phyloP scores from a whole-genome alignment of 768 basidiomycete genomes.

The Agrocybe chaxingu region DNA sequence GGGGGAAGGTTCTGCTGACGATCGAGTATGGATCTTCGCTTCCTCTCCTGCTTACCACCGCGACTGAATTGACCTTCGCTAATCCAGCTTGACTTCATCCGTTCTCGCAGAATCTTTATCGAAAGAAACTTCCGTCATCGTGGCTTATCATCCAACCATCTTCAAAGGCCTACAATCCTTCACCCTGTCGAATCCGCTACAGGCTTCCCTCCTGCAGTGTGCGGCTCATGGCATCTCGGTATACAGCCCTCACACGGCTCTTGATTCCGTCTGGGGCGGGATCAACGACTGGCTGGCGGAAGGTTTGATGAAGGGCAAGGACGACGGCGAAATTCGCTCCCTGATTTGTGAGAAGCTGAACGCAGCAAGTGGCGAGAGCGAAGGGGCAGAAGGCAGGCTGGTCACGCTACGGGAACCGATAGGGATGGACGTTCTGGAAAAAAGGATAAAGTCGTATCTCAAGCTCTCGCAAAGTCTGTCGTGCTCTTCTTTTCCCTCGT shows the following conservation, averaged over 20 bases:
- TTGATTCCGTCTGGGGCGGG: slow-evolving; percentile 82
- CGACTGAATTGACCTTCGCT: slow-evolving; percentile 7
- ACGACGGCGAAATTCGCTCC: slow-evolving; percentile 30
- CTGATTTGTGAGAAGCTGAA: slow-evolving; percentile 40
- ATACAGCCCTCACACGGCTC: slow-evolving; percentile 84
- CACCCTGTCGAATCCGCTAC: slow-evolving; percentile 75
- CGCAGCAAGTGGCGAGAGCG: slow-evolving; percentile 28
- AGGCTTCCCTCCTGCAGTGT: slow-evolving; percentile 75
- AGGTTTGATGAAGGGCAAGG: slow-evolving; percentile 40
- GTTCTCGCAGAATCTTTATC: slow-evolving; percentile 69
- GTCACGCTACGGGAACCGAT: slow-evolving; percentile 60
- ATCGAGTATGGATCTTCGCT: slow-evolving; percentile 52
- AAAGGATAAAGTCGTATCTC: slow-evolving; percentile 69
- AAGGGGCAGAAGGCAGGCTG: slow-evolving; percentile 67
- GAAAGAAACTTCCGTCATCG: slow-evolving; percentile 59
- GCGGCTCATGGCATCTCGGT: slow-evolving; percentile 82
- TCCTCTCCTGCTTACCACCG: neutral
- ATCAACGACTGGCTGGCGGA: slow-evolving; percentile 88
- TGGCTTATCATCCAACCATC: slow-evolving; percentile 85
- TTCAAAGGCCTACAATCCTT: slow-evolving; percentile 74
- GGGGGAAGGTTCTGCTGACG: slow-evolving; percentile 55
- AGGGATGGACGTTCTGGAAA: slow-evolving; percentile 55
- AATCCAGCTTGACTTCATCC: slow-evolving; percentile 62
- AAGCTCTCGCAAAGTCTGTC: slow-evolving; percentile 31
- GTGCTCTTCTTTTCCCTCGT: slow-evolving; percentile 16